Evolutionary conservation across 2,329 filamentous ascomycete genomes (phyloP), one percentile per base, ranked within the genome.

Genomic region (Metarhizium brunneum): DNA sequence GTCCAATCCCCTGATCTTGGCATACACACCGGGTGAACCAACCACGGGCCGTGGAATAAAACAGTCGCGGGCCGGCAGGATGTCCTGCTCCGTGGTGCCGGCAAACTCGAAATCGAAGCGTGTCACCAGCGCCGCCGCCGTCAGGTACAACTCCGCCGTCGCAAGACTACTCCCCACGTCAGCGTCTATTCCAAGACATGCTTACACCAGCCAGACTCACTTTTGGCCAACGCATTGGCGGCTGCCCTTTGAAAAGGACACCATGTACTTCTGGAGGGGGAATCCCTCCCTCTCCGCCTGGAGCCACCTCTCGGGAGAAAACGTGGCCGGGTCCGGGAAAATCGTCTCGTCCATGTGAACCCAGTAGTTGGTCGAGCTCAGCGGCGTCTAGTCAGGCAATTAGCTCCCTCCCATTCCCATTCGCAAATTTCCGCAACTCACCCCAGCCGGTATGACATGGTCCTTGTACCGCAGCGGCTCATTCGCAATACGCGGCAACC

Each of bases 341-440:
- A 66, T 42, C 1, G 20, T 8, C 16, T 63, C 58, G 47, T 68
- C 61, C 25, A 55, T 62, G 43, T 64, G 61, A 48, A 67, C 55
- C 20, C 58, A 59, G 20, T 68, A 63, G 14, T 65, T 64, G 2
- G 69, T 69, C 69, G 73, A 72, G 30, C 69, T 64, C 4, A 76
- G 65, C 0, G 72, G 67, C 0, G 64, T 66, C 6, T 63, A 59
- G 25, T 25, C 25, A 25, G 18, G 18, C 18, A 18, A 18, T 25
- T 25, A 25, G 25, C 25, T 25, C 3, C 25, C 20, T 25, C 25
- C 25, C 25, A 25, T 25, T 25, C 25, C 25, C 25, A 25, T 25
- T 25, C 25, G 25, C 25, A 25, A 1, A 1, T 25, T 25, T 25
- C 25, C 25, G 60, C 54, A 62, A 59, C 58, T 73, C 66, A 29